Conservation (phyloP, 1,139 yeast species). For the Candida mesenterica region DNA sequence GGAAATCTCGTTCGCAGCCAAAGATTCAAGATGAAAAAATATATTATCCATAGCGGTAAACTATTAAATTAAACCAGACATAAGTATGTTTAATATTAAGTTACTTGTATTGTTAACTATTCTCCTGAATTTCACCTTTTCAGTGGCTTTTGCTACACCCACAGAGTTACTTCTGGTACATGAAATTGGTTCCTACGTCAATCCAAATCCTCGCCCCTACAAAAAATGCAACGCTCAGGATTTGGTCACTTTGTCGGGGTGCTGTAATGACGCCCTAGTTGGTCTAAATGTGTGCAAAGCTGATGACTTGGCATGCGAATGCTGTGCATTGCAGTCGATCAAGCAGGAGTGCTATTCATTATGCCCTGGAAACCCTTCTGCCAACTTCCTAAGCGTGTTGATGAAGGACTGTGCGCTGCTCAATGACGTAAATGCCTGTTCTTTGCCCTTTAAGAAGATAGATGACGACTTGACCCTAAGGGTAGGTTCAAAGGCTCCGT, state of each 20-base stretch:
- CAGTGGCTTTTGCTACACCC: too few relatives aligned
- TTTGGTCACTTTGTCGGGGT: constrained; percentile 37
- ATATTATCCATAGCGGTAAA: too few relatives aligned
- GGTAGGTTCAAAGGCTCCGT: neutral
- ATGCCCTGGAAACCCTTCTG: constrained; percentile 50
- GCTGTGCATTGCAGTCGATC: constrained; percentile 53
- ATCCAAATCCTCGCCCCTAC: constrained; percentile 45
- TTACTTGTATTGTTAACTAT: too few relatives aligned
- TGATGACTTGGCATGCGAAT: constrained; percentile 54
- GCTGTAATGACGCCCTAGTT: constrained; percentile 46
- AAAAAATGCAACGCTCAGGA: constrained; percentile 42
- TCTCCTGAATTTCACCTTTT: too few relatives aligned
- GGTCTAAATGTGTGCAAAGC: constrained; percentile 50
- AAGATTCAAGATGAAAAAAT: too few relatives aligned
- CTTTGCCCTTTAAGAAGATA: constrained; percentile 46
- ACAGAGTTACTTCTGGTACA: constrained; percentile 2
- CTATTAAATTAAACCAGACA: too few relatives aligned
- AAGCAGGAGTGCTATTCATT: constrained; percentile 44
- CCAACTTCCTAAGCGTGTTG: constrained; percentile 45
- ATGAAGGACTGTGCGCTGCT: constrained; percentile 45
- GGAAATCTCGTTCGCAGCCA: too few relatives aligned
- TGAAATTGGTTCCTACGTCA: constrained; percentile 46
- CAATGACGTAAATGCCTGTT: constrained; percentile 51
- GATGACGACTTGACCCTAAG: constrained; percentile 16
- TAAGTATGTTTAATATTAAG: too few relatives aligned